Percentiles rank a stretch among this genome's conserved stretches.
Evolutionary conservation across 2,329 filamentous ascomycete species (phyloP).

Genomic region (Monosporascus sp.): DNA sequence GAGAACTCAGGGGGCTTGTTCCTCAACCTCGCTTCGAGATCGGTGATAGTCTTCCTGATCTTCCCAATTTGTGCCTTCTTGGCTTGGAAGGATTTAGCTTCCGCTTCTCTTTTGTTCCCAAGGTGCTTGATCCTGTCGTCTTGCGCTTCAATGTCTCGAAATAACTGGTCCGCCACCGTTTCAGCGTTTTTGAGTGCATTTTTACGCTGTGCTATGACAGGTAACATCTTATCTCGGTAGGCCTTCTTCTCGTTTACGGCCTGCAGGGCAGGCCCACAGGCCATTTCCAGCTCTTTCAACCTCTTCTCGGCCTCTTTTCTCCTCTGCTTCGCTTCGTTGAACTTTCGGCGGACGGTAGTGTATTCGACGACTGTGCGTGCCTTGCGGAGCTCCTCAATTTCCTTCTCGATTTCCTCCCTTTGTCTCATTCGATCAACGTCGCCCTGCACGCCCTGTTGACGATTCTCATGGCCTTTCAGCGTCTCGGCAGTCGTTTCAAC

Average conservation of each 20-base stretch:
- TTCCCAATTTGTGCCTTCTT: constrained; percentile 35
- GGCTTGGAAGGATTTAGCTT: constrained; percentile 41
- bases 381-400: constrained; percentile 59
- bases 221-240: constrained; percentile 56
- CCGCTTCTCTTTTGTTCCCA: constrained; percentile 42
- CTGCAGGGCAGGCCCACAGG: constrained; percentile 60
- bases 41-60: constrained; percentile 53
- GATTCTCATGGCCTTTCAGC: constrained; percentile 62
- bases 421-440: constrained; percentile 82
- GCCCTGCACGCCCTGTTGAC: constrained; percentile 68
- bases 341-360: constrained; percentile 43
- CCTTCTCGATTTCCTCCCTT: constrained; percentile 61
- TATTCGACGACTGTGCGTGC: constrained; percentile 64
- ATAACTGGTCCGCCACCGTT: constrained; percentile 38
- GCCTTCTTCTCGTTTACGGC: constrained; percentile 64
- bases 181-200: constrained; percentile 50
- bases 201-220: constrained; percentile 50
- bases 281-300: constrained; percentile 53
- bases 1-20: constrained; percentile 64
- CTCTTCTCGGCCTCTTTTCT: constrained; percentile 51
- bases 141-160: constrained; percentile 27
- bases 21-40: constrained; percentile 57
- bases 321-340: constrained; percentile 47
- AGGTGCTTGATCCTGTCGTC: constrained; percentile 40
- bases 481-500: constrained; percentile 56